Evolutionary conservation across 306 rosid genomes (phyloP), one percentile per base, ranked within the genome.

Genomic region (Corylus americana): DNA sequence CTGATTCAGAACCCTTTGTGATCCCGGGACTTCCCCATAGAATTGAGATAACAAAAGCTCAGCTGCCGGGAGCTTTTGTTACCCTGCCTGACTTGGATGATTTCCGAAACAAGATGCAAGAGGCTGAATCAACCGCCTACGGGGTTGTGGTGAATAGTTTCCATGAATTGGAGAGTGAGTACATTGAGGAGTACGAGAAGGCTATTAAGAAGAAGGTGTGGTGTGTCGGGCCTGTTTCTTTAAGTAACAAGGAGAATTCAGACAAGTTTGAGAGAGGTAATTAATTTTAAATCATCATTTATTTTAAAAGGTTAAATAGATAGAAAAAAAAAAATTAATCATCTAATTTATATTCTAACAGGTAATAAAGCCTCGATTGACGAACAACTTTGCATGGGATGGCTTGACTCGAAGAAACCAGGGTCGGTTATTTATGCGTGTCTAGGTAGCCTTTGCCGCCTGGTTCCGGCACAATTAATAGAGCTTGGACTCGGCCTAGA

Each of bases 121-220:
- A 92, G 50, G 94, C 97, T 13, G 97, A 92, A 35, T 71, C 74
- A 54, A 75, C 77, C 5, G 70, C 95, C 9, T 68, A 82, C 63
- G 97, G 97, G 49, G 81, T 92, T 75, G 91, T 92, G 29, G 90
- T 92, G 8, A 94, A 94, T 39, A 94, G 91, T 73, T 92, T 88
- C 55, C 75, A 86, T 10, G 97, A 85, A 74, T 76, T 93, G n/a
- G 98, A 91, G 35, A 39, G 74, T 7, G 90, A 87, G 16, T 86
- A 74, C 74, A 78, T 55, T 25, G 69, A 81, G 79, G 85, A 61
- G 66, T 88, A 87, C 78, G 79, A 78, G 20, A 77, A 71, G 77
- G 92, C 73, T 3, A 74, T 85, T 80, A 73, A 82, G 2, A 88
- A 92, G 76, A 87, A 77, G n/a, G 89, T 94, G 17, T 94, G 92